Evolutionary conservation across 306 rosid species (phyloP), one percentile per base, ranked within the genome.

Genomic region (Leucaena leucocephala): DNA sequence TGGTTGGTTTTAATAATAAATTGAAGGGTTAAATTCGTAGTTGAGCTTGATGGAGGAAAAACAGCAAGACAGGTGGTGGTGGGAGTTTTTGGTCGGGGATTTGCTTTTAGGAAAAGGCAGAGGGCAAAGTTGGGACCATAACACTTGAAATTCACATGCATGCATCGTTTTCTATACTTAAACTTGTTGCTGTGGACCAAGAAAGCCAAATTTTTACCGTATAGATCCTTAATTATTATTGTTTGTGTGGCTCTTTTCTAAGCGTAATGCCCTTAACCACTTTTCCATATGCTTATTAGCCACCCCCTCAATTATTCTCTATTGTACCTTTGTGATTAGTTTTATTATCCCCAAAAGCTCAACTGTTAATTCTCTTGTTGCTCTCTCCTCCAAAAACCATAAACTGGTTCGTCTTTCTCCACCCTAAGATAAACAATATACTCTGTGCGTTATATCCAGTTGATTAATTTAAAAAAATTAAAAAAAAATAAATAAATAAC

Each of bases 101-200:
- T 85, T 82, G 61, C 87, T 83, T 70, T 68, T 33, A 67, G 79
- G 81, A 68, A 79, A 83, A 71, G 76, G 72, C 83, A 80, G 10
- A 68, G 83, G 79, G 82, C 80, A 83, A 61, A 66, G 72, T 57
- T 83, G 85, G 80, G 48, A 79, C 87, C 80, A 80, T 6, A 14
- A 33, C 7, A 17, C 65, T 57, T 75, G 27, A 19, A 83, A 80
- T 71, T 75, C 66, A 42, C 11, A 11, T 81, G 64, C 72, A 46
- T 69, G 62, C 55, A 59, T 72, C 79, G n/a, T 74, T 77, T 78
- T 86, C 79, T 69, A 17, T 16, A 6, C 12, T 34, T 21, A 61
- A 27, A 27, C 27, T 27, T 27, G 78, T 80, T 83, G 85, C 72
- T 76, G 61, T 75, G 19, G 83, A 87, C 89, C 89, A 76, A 89